A percentile compares a stretch with the other conserved stretches of the same genome.
Conservation (phyloP, 2,329 filamentous ascomycete genomes). For the Paecilomyces sp. region DNA sequence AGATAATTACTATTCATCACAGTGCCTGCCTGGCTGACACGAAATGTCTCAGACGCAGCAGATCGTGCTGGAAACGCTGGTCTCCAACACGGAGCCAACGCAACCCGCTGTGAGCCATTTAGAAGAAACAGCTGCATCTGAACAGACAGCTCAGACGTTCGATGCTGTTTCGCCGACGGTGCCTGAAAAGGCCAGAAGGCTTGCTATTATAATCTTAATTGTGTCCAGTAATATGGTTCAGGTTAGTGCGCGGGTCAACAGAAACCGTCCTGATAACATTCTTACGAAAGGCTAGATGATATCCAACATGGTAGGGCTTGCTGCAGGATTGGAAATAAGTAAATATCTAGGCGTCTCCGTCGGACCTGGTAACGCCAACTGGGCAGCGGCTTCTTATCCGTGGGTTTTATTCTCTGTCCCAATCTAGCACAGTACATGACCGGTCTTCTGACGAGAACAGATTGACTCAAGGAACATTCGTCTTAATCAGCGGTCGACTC, state of each 20-base stretch:
- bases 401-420: neutral
- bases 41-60: neutral
- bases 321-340: neutral
- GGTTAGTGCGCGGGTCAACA: neutral
- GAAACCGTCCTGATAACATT: neutral
- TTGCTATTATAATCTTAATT: neutral
- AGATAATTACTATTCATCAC: no score
- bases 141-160: neutral
- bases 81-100: neutral
- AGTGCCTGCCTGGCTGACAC: neutral
- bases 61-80: neutral
- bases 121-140: neutral
- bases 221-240: neutral
- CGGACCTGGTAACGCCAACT: neutral
- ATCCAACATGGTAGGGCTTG: neutral
- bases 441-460: conserved; percentile 14
- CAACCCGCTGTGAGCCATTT: neutral
- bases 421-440: neutral
- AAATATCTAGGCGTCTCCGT: neutral
- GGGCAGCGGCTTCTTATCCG: neutral
- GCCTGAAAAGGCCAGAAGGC: neutral
- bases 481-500: conserved; percentile 50
- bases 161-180: neutral
- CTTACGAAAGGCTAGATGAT: neutral
- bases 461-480: conserved; percentile 51